Percentiles rank a stretch among this genome's conserved stretches.
Evolutionary conservation across 2,329 filamentous ascomycete species (phyloP).

Genomic region (Epichloe aotearoae): DNA sequence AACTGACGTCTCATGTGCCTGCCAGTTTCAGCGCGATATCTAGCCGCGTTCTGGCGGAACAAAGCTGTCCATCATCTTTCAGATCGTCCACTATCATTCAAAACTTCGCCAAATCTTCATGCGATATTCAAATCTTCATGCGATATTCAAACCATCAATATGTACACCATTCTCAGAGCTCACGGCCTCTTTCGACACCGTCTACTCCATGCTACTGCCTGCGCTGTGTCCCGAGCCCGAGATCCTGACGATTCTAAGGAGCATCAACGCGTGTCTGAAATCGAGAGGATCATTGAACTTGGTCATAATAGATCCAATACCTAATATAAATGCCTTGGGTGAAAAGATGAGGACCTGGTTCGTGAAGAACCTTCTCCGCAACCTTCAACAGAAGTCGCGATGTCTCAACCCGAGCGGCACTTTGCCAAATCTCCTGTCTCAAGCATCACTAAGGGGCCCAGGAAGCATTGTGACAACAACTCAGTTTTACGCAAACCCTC

Average conservation of each 20-base stretch:
- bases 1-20: background rate
- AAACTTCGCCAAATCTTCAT: background rate
- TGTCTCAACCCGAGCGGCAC: conserved; percentile 45
- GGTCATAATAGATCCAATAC: conserved; percentile 49
- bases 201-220: conserved; percentile 42
- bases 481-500: conserved; percentile 34
- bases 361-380: conserved; percentile 44
- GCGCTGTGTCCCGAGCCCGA: conserved; percentile 42
- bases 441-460: conserved; percentile 36
- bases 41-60: background rate
- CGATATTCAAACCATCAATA: conserved; percentile 1
- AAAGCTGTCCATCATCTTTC: conserved; percentile 4
- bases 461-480: conserved; percentile 34
- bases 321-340: conserved; percentile 41
- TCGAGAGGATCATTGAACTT: conserved; percentile 44
- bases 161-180: conserved; percentile 18
- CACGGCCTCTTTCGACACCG: conserved; percentile 31
- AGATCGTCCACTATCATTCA: conserved; percentile 1
- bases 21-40: background rate
- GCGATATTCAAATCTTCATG: conserved; percentile 1
- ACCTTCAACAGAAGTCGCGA: conserved; percentile 43
- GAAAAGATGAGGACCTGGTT: conserved; percentile 47
- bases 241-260: conserved; percentile 41
- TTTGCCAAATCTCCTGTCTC: conserved; percentile 45
- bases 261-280: conserved; percentile 42